Base-by-base conservation (phyloP, 2,329 filamentous ascomycete species). In the Lasiodiplodia citricola region DNA sequence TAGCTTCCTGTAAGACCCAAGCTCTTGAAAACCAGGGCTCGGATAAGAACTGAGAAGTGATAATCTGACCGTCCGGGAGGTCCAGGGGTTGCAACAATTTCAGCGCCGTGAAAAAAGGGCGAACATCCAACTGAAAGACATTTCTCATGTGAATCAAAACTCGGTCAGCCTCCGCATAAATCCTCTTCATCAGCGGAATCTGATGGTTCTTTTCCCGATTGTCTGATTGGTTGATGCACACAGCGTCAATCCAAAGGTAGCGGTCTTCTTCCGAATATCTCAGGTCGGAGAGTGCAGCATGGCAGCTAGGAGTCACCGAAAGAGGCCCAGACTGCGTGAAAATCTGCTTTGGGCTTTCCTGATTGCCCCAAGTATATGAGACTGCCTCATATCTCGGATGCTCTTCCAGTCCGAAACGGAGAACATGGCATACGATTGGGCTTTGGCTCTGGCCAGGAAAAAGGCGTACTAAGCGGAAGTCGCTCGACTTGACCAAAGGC, bases 81-180 rank as follows among this genome's bases (percentile, higher is more conserved):
- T 7, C 11, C 7, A 23, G 11, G 16, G 50, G n/a, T n/a, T 11
- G 25, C 28, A n/a, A 14, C 8, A 23, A n/a, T 13, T 13, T 23
- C n/a, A 41, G 60, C 3, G 28, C 28, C 4, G 23, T 2, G 28
- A 64, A 21, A 7, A 52, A 37, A 37, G 6, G n/a, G 11, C 3
- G 28, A 16, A 11, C 5, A 3, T 50, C 1, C 6, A 16, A 10
- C 8, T 7, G 10, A 4, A 4, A 16, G 14, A 35, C 23, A 3
- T 16, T 23, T n/a, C 60, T 31, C 18, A 67, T 4, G 70, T 71
- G 73, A 10, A 75, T 65, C 1, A 75, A 64, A 1, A 75, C 71
- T 0, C 69, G 47, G 1, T 58, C 37, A 21, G 56, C 66, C 13
- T 55, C 3, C 2, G 55, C 18, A 21, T 68, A 68, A 2, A 68